Conservation (phyloP, 1,284 basidiomycete genomes). For the Apiotrichum domesticum region DNA sequence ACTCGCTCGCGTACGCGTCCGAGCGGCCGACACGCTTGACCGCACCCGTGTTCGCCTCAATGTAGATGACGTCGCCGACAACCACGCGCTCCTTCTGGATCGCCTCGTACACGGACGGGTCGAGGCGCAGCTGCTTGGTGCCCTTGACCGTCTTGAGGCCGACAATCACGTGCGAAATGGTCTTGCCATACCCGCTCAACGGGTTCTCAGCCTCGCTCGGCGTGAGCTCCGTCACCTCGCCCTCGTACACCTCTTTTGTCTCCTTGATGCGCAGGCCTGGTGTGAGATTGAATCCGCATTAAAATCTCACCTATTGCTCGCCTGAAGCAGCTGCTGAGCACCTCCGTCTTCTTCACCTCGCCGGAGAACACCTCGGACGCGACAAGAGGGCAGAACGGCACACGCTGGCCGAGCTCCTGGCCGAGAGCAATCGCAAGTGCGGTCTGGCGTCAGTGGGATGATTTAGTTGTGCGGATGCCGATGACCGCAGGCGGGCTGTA, state of each 20-base stretch:
- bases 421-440: slow-evolving; percentile 89
- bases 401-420: slow-evolving; percentile 88
- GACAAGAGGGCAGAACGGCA: slow-evolving; percentile 98
- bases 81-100: slow-evolving; percentile 97
- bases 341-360: slow-evolving; percentile 99
- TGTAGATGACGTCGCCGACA: slow-evolving; percentile 94
- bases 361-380: slow-evolving; percentile 94
- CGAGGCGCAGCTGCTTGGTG: slow-evolving; percentile 92
- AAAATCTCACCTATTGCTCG: slow-evolving; percentile 78
- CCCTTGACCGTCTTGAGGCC: slow-evolving; percentile 96
- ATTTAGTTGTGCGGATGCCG: too few relatives aligned
- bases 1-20: slow-evolving; percentile 97
- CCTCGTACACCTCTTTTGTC: slow-evolving; percentile 98
- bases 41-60: slow-evolving; percentile 89
- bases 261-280: slow-evolving; percentile 92
- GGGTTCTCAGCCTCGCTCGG: slow-evolving; percentile 94
- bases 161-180: slow-evolving; percentile 92
- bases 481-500: too few relatives aligned
- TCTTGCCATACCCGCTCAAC: slow-evolving; percentile 94
- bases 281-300: not conserved
- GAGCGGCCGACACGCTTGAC: slow-evolving; percentile 97
- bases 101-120: slow-evolving; percentile 93
- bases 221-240: slow-evolving; percentile 94
- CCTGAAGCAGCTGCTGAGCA: slow-evolving; percentile 90
- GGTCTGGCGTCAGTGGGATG: slow-evolving; percentile 54